Conservation (phyloP, 768 basidiomycete species). For the Chlorophyllum brunneum region DNA sequence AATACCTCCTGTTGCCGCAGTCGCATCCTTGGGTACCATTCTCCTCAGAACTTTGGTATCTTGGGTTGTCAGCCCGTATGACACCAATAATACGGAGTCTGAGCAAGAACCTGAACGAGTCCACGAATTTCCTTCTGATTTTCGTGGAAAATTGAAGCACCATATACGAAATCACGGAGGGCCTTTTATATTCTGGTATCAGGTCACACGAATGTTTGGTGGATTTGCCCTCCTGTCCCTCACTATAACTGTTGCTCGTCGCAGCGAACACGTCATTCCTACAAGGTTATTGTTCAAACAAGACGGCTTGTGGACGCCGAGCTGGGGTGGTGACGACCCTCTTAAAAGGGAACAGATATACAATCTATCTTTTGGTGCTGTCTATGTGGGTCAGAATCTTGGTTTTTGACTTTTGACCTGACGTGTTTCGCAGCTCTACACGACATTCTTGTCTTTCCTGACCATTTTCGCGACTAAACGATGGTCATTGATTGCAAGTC, state of each 20-base stretch:
- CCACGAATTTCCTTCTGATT: constrained; percentile 21
- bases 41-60: constrained; percentile 24
- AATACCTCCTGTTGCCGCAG: constrained; percentile 33
- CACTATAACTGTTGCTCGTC: constrained; percentile 37
- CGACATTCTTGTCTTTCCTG: constrained; percentile 33
- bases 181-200: constrained; percentile 40
- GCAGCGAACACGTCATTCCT: constrained; percentile 20
- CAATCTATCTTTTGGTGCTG: constrained; percentile 20
- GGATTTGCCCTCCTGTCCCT: constrained; percentile 46
- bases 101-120: neutral
- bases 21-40: constrained; percentile 30
- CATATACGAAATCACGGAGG: constrained; percentile 46
- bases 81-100: neutral
- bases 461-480: constrained; percentile 34
- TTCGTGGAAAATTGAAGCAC: constrained; percentile 27
- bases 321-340: neutral
- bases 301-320: constrained; percentile 20
- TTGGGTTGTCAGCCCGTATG: constrained; percentile 1
- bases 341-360: constrained; percentile 23
- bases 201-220: constrained; percentile 40
- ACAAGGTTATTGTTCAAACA: constrained; percentile 21
- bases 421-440: neutral
- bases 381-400: constrained; percentile 17
- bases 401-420: constrained; percentile 23
- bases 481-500: constrained; percentile 32